Conservation (phyloP, 140 eudicot species). For the Stevia rebaudiana region DNA sequence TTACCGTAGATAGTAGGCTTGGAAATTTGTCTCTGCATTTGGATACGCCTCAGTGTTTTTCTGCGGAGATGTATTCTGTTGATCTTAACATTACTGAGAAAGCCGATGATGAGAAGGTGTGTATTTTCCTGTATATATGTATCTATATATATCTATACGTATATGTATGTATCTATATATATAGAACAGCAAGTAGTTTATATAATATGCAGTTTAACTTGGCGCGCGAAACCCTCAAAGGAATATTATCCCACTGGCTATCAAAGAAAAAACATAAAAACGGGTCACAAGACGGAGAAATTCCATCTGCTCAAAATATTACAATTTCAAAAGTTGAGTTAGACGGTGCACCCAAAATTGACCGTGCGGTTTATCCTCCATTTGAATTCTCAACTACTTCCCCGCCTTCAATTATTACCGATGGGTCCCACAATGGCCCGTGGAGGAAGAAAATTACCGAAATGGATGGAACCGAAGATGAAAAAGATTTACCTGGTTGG, state of each 20-base stretch:
- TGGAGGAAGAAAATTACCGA: conserved; percentile 94
- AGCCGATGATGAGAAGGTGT: conserved; percentile 95
- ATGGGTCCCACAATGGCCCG: conserved; percentile 89
- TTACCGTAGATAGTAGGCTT: conserved; percentile 87
- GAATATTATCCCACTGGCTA: conserved; percentile 79
- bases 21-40: conserved; percentile 88
- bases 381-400: conserved; percentile 74
- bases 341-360: conserved; percentile 70
- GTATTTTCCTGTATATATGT: conserved; percentile 10
- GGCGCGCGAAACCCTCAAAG: conserved; percentile 97
- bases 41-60: conserved; percentile 94
- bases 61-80: conserved; percentile 93
- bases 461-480: conserved; percentile 88
- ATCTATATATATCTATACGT: not conserved
- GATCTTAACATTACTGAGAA: conserved; percentile 77
- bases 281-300: conserved; percentile 79
- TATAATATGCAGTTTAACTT: conserved; percentile 57
- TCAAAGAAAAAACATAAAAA: conserved; percentile 64
- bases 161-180: not conserved
- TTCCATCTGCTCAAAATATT: conserved; percentile 42
- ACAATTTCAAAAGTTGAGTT: conserved; percentile 66
- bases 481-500: conserved; percentile 95
- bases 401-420: conserved; percentile 93
- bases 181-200: too few species aligned
- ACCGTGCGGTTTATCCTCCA: conserved; percentile 75